Base-by-base conservation (phyloP, 2,329 filamentous ascomycete genomes). In the Pyrenophora graminea region DNA sequence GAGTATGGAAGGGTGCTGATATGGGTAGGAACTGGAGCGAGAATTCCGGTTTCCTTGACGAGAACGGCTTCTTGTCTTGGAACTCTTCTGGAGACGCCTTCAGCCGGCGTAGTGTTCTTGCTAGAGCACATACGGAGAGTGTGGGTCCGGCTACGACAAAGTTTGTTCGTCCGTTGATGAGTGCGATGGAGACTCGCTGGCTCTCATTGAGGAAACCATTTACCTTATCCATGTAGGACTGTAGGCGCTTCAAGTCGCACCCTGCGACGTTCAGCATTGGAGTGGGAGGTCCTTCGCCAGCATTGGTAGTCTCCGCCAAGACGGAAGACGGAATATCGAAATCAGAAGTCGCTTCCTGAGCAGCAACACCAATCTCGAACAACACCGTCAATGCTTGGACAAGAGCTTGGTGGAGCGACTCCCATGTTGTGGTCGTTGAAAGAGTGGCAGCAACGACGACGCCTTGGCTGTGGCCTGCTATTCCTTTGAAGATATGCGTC, bases 1-100 rank as follows among this genome's bases (percentile, higher is more conserved):
- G 52, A 13, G 68, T 74, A 51, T 79, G 76, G 39, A 76, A 78
- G 0, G 76, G 72, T 1, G 71, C 68, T 21, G 67, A 72, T 39
- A 78, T 74, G 0, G 75, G 75, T 2, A 79, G 58, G 38, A 76
- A 78, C 34, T 74, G 64, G 25, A 39, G 37, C 21, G 37, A 39
- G 19, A 65, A 61, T 15, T 60, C 65, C 44, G 69, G 73, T 1
- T 51, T 43, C 43, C 46, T 59, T 17, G 40, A 43, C 36, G 40
- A 59, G 34, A 48, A 40, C 34, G 53, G 50, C 31, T 44, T 49
- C 23, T 39, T 41, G 18, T 55, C 53, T 15, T 38, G 33, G 48
- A 46, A 38, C 30, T 67, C 63, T 15, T 71, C 50, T 40, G 60
- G 63, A 17, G 53, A 41, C 2, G 58, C 61, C 21, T 64, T 62